phyloP scores from a whole-genome alignment of 148 eudicot species.

The Diospyros kaki region DNA sequence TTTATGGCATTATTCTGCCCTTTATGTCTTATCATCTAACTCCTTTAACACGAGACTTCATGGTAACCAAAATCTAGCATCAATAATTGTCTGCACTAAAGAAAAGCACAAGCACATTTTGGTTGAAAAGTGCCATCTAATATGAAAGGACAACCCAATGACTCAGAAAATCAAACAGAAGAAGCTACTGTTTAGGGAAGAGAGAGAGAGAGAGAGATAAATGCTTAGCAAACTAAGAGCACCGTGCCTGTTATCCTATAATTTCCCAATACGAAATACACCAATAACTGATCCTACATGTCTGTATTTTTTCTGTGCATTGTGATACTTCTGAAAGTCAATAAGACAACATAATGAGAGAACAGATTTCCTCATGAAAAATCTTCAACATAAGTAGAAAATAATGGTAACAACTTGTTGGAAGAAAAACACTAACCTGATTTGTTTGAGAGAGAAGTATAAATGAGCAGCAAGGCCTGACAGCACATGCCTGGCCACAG shows the following conservation, averaged over 20 bases:
- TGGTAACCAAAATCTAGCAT: neutral
- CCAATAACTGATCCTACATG: neutral
- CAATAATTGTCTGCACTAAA: neutral
- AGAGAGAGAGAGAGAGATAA: neutral
- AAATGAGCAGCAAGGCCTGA: slow-evolving; percentile 70
- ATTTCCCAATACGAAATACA: neutral
- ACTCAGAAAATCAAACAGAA: neutral
- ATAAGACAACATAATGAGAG: neutral
- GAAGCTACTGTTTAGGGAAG: slow-evolving; percentile 2
- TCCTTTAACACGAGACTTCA: neutral
- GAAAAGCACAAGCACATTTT: neutral
- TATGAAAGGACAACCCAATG: neutral
- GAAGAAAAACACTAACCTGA: slow-evolving; percentile 51
- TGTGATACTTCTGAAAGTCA: neutral
- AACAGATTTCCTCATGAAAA: neutral
- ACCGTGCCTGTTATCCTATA: neutral
- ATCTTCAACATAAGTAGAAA: neutral
- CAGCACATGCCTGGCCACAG: slow-evolving; percentile 43
- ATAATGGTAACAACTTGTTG: neutral
- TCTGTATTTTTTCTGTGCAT: neutral
- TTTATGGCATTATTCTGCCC: neutral
- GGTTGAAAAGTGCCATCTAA: neutral
- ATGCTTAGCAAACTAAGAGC: neutral
- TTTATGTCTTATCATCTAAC: neutral
- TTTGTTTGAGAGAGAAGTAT: slow-evolving; percentile 57